Evolutionary conservation across 2,329 filamentous ascomycete species (phyloP).

Genomic region (Aspergillus sp.): DNA sequence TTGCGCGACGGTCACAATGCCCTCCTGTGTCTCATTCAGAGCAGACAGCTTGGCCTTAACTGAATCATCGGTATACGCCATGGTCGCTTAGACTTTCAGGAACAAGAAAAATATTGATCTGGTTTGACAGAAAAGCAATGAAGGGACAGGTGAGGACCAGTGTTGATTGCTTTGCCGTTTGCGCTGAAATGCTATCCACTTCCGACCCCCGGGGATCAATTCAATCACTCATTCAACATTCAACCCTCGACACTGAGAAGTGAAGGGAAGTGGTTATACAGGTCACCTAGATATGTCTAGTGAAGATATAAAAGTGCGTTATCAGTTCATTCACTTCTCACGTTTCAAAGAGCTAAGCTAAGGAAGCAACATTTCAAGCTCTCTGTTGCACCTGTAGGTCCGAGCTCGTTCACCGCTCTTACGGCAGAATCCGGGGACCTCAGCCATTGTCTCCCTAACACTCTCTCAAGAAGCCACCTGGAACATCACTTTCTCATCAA

Average conservation of each 20-base stretch:
- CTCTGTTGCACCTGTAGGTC: slow-evolving; percentile 7
- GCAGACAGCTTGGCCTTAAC: slow-evolving; percentile 93
- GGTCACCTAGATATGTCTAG: background rate
- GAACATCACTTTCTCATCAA: slow-evolving; percentile 17
- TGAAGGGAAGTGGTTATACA: background rate
- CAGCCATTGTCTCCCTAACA: slow-evolving; percentile 10
- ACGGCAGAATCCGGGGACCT: slow-evolving; percentile 19
- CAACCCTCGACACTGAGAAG: background rate
- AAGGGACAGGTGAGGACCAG: background rate
- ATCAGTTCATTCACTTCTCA: slow-evolving; percentile 4
- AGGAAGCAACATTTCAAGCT: slow-evolving; percentile 11
- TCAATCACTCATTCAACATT: background rate
- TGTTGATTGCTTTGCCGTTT: slow-evolving; percentile 1
- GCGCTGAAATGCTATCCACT: background rate
- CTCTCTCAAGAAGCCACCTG: slow-evolving; percentile 20
- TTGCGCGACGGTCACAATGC: slow-evolving; percentile 92
- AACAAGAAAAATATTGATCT: background rate
- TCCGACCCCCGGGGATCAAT: background rate
- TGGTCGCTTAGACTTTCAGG: slow-evolving; percentile 36
- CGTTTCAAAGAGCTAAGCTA: slow-evolving; percentile 1
- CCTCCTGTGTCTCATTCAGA: slow-evolving; percentile 95
- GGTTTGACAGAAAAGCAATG: background rate
- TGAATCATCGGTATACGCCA: slow-evolving; percentile 96
- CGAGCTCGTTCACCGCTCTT: slow-evolving; percentile 20
- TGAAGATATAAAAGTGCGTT: background rate